Base-by-base conservation (phyloP, 345 rosid genomes). In the Geranium rotundifolium region DNA sequence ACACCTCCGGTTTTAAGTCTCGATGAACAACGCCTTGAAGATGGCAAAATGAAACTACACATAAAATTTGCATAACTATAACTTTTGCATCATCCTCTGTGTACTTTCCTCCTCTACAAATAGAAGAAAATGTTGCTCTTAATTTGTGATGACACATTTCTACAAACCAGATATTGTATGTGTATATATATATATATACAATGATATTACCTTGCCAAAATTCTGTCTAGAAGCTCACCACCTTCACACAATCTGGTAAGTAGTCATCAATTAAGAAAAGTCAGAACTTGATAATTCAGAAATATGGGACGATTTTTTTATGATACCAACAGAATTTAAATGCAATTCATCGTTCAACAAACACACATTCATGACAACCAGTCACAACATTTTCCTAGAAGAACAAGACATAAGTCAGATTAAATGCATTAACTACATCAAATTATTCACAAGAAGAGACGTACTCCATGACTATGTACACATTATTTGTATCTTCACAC, bases 11-110 rank as follows among this genome's bases (percentile, higher is more conserved):
- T 69, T 95, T 88, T 56, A 95, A 72, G 74, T 95, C 99, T 69
- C 97, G 95, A 54, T 95, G 97, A 56, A 90, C 96, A 73, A 90
- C 97, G 39, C 97, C 99, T 80, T 95, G 93, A 73, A 90, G 89
- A 80, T 90, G 97, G 66, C 87, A 95, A 80, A 85, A 95, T 2
- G 99, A 80, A 75, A 88, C 90, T 39, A 87, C 93, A 52, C 81
- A 77, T 75, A 95, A 77, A 65, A 95, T 85, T 71, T 90, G 95
- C 61, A 82, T 73, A 76, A 90, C 66, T 41, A 88, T 86, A 30
- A 69, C 76, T 71, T 85, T 95, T 54, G 97, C 91, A 77, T 90
- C 99, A 41, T 84, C 91, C 75, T 95, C 99, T 2, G 82, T 73
- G 72, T 84, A 95, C 70, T 86, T 84, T 75, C 99, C 97, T 65